Base-by-base conservation (phyloP, 192 early-diverging fungal species). In the Coemansia sp. region DNA sequence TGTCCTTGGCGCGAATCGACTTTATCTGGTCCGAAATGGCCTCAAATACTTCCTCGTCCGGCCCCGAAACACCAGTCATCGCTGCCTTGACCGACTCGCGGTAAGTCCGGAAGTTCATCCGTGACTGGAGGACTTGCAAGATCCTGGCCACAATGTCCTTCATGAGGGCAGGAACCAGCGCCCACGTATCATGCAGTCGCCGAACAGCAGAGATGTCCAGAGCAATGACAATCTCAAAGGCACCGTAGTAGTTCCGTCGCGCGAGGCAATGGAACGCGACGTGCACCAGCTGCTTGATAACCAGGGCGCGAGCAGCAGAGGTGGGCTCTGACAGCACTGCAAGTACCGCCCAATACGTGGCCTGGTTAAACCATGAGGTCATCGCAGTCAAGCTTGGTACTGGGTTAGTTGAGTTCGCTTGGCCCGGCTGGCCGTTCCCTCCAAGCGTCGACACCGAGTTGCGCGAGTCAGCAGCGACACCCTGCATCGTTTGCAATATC, bases 341-440 rank as follows among this genome's bases (percentile, higher is more conserved):
- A 20, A 81, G 72, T 47, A 82, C 82, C 0, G 80, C 83, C 86
- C 86, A 87, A 57, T 85, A 85, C 3, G 86, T 79, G n/a, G 79
- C 79, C 61, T 79, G 79, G 66, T 87, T 87, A 51, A 87, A 87
- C 86, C 86, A 87, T 43, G 77, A 79, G 11, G 77, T 85, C 68
- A 83, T 80, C 5, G 77, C 79, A 9, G 76, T 82, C 29, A 87
- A 70, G 33, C 67, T 82, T 0, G 86, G 86, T 24, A 79, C 80
- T 38, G 82, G 79, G 60, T 85, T 77, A 13, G 49, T 70, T 40
- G 72, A 54, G 18, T 55, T 66, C 1, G 34, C 7, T n/a, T 65
- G 63, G 18, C 73, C 49, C 27, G 24, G 46, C 22, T 72, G 76
- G 38, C 46, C 20, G n/a, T 49, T 34, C 11, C 71, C 63, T 7